A percentile compares a stretch with the other conserved stretches of the same genome.
phyloP scores from a whole-genome alignment of 495 filamentous ascomycete species.

The Letharia columbiana region DNA sequence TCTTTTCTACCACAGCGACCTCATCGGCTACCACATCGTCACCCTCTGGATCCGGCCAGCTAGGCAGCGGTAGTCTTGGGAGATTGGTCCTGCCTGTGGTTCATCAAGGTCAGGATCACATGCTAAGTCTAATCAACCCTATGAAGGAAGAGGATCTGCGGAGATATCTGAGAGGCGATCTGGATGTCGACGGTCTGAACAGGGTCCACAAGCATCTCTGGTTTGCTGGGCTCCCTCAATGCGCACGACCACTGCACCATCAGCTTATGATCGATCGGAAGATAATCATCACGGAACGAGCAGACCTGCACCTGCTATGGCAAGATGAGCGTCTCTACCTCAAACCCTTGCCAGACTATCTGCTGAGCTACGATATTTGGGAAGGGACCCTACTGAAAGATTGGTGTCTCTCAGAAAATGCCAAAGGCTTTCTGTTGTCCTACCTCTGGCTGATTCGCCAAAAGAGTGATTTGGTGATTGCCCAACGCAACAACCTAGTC shows the following conservation, averaged over 20 bases:
- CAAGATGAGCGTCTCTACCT: constrained; percentile 3
- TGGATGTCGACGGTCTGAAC: constrained; percentile 27
- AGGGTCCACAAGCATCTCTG: constrained; percentile 36
- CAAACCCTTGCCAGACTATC: constrained; percentile 19
- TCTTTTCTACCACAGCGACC: background rate
- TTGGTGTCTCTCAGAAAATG: constrained; percentile 2
- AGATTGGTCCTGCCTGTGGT: constrained; percentile 4
- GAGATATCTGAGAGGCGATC: background rate
- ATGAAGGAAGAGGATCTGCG: background rate
- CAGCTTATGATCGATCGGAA: constrained; percentile 36
- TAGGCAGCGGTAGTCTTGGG: no score
- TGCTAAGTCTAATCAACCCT: background rate
- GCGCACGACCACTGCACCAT: constrained; percentile 41
- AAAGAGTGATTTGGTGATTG: constrained; percentile 13
- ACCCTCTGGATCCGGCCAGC: background rate
- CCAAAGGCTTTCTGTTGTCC: constrained; percentile 15
- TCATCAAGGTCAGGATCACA: background rate
- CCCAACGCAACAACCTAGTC: constrained; percentile 12
- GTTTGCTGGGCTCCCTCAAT: constrained; percentile 41
- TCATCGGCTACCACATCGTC: background rate
- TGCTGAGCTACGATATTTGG: constrained; percentile 11
- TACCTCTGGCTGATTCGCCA: constrained; percentile 17
- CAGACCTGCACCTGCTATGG: constrained; percentile 30
- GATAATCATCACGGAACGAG: constrained; percentile 36
- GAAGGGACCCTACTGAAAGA: constrained; percentile 3